Base-by-base conservation (phyloP, 106 monocot species). In the Amphibolis antarctica region DNA sequence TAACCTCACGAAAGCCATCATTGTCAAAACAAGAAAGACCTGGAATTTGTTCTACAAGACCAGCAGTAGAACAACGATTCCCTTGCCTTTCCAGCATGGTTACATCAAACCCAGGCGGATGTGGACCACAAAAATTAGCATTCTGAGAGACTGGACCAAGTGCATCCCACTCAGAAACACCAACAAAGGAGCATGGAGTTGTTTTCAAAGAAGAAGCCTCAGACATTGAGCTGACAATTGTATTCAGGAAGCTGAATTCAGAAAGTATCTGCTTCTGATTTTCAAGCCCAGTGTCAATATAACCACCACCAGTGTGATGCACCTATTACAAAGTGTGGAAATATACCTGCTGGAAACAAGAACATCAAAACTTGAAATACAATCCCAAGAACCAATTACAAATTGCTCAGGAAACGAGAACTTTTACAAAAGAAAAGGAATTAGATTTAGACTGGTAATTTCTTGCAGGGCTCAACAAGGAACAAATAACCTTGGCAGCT, bases 401-500 rank as follows among this genome's bases (percentile, higher is more conserved):
- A 67, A 13, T 36, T 51, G 42, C 23, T 4, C n/a, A 36, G 47
- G 55, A 73, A 65, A 65, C 63, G 56, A 65, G 27, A 52, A 17
- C 59, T 75, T 76, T 76, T 47, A 3, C 55, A 18, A 76, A 64
- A 69, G 55, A 46, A 54, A 74, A 59, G 69, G 26, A 49, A 23
- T 23, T 26, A 29, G 48, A 63, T 48, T 74, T 78, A 71, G 78
- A 83, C 76, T 58, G 73, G 69, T 79, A 70, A 74, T 83, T 80
- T 73, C 83, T 78, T 80, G 79, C 61, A 74, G 52, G 65, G 60
- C 74, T 85, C 74, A 77, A 70, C 80, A 78, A 78, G 82, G 80
- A 83, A 83, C 73, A 80, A 79, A 20, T 80, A 75, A 78, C 70
- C 58, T 60, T 76, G 65, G 80, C 83, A 82, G 79, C 88, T 85